Conservation (phyloP, 2,329 filamentous ascomycete species). For the Aspergillus fijiensis region DNA sequence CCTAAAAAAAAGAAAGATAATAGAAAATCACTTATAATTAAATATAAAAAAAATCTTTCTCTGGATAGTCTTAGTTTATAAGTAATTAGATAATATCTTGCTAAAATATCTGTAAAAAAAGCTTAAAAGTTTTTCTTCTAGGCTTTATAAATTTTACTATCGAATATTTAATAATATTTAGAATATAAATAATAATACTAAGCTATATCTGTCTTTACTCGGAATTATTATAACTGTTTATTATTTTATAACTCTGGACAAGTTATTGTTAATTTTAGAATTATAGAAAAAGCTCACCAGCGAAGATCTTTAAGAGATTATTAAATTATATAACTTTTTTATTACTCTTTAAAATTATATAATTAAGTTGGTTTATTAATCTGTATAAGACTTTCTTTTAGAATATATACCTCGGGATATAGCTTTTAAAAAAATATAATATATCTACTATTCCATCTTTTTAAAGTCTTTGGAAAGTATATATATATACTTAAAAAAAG, state of each 20-base stretch:
- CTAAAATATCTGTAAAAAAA: conserved; percentile 1
- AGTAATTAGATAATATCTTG: conserved; percentile 22
- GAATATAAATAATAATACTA: conserved; percentile 23
- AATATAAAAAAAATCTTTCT: conserved; percentile 41
- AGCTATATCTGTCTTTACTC: conserved; percentile 39
- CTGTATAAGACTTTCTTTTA: conserved; percentile 26
- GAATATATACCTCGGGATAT: conserved; percentile 18
- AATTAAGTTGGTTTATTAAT: conserved; percentile 30
- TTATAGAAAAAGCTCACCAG: not conserved
- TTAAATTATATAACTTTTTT: conserved; percentile 28
- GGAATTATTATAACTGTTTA: conserved; percentile 29
- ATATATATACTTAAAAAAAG: conserved; percentile 28
- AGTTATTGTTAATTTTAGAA: conserved; percentile 27
- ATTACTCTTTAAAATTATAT: conserved; percentile 18
- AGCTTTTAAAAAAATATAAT: conserved; percentile 28
- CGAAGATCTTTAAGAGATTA: conserved; percentile 13
- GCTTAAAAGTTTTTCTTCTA: conserved; percentile 12
- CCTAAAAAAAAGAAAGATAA: conserved; percentile 9
- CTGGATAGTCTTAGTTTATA: conserved; percentile 41
- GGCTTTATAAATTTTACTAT: conserved; percentile 21
- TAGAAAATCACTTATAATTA: conserved; percentile 22
- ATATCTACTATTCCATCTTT: conserved; percentile 35
- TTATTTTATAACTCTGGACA: conserved; percentile 39
- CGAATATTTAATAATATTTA: conserved; percentile 20
- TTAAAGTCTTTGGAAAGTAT: conserved; percentile 36